These are phyloP conservation scores for Canna indica DNA, from an alignment of 176 grass and related monocot genomes.

Conservation along the genomic window DNA sequence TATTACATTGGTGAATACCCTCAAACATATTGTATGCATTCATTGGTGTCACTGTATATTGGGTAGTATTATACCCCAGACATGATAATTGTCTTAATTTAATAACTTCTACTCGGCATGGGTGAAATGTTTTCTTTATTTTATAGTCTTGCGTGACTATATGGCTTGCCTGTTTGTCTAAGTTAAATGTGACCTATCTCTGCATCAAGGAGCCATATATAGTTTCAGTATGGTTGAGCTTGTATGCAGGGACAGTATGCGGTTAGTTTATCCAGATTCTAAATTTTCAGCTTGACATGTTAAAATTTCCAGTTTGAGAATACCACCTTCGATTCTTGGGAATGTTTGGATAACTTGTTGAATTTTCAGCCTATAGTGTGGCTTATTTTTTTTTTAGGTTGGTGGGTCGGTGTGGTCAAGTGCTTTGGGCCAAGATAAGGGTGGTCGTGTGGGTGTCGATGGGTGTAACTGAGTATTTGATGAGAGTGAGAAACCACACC, in stretches of 20 bases:
- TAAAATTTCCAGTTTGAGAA: no score
- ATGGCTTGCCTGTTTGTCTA: not conserved
- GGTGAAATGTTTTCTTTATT: not conserved
- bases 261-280: not conserved
- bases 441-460: no score
- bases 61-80: not conserved
- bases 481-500: no score
- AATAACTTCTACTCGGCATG: not conserved
- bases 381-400: no score
- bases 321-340: no score
- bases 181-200: not conserved
- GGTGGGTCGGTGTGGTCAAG: no score
- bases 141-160: not conserved
- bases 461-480: no score
- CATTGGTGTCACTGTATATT: not conserved
- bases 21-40: not conserved
- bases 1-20: not conserved
- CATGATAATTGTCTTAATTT: not conserved
- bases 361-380: no score
- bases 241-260: not conserved
- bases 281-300: no score
- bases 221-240: not conserved
- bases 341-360: no score
- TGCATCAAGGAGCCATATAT: not conserved
- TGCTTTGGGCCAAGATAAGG: no score